Conservation (phyloP, 495 filamentous ascomycete genomes). For the Pseudotulostoma volvatum region DNA sequence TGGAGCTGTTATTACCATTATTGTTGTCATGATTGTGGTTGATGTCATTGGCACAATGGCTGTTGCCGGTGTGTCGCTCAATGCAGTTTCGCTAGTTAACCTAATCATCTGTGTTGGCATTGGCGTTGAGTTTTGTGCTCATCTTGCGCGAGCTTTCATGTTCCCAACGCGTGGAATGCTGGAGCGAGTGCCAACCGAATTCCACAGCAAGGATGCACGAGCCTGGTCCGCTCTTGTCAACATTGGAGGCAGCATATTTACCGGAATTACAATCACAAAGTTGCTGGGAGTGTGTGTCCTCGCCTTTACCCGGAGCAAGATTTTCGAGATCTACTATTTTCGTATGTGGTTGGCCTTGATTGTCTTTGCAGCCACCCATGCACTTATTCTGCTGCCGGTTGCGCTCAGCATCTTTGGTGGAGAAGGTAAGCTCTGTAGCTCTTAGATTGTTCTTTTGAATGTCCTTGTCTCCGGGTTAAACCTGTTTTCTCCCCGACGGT, state of each 20-base stretch:
- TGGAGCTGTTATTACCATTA: slow-evolving; percentile 62
- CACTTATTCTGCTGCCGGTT: slow-evolving; percentile 82
- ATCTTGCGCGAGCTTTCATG: slow-evolving; percentile 90
- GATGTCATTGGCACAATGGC: slow-evolving; percentile 95
- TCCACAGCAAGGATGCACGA: slow-evolving; percentile 63
- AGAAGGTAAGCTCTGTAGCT: slow-evolving; percentile 39
- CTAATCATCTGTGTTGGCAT: slow-evolving; percentile 94
- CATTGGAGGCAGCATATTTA: slow-evolving; percentile 85
- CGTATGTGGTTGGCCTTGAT: slow-evolving; percentile 87
- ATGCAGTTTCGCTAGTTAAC: slow-evolving; percentile 93
- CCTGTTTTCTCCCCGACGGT: too few relatives aligned
- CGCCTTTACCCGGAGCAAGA: slow-evolving; percentile 90
- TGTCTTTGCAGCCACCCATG: slow-evolving; percentile 72
- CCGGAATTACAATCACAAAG: slow-evolving; percentile 92
- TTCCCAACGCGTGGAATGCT: slow-evolving; percentile 67
- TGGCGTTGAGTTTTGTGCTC: slow-evolving; percentile 90
- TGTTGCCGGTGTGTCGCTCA: slow-evolving; percentile 72
- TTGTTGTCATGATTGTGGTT: slow-evolving; percentile 82
- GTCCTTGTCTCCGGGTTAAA: slow-evolving; percentile 5
- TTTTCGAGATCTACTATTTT: slow-evolving; percentile 99
- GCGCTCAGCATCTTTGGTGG: slow-evolving; percentile 76
- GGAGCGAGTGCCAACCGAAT: slow-evolving; percentile 47
- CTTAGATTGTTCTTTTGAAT: background rate
- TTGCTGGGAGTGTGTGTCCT: slow-evolving; percentile 81
- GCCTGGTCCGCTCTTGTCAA: slow-evolving; percentile 88